Conservation (phyloP, 2,329 filamentous ascomycete genomes). For the Bipolaris gigantea region DNA sequence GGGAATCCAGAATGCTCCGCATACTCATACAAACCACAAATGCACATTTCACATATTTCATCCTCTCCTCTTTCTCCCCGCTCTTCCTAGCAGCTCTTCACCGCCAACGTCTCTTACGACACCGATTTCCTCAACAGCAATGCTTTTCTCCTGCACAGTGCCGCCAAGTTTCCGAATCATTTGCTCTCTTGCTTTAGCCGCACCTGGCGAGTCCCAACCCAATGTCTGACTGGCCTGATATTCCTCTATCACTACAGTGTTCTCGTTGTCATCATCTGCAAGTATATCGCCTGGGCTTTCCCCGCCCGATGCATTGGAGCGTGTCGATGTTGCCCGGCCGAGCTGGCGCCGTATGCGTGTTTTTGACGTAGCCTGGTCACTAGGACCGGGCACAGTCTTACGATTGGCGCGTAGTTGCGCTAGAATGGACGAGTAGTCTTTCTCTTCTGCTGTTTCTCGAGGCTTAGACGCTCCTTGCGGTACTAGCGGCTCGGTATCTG, state of each 20-base stretch:
- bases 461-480: constrained; percentile 15
- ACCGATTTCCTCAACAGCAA: constrained; percentile 35
- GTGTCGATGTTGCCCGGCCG: constrained; percentile 37
- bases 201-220: constrained; percentile 44
- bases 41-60: constrained; percentile 7
- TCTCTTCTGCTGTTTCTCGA: constrained; percentile 21
- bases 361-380: constrained; percentile 26
- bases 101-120: constrained; percentile 40
- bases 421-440: constrained; percentile 39
- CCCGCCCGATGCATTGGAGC: constrained; percentile 34
- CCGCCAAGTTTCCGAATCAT: constrained; percentile 45
- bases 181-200: constrained; percentile 37
- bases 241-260: constrained; percentile 24
- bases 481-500: constrained; percentile 18
- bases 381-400: constrained; percentile 25
- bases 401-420: constrained; percentile 36
- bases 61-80: constrained; percentile 32
- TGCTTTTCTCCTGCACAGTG: constrained; percentile 32
- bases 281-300: constrained; percentile 30
- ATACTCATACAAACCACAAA: neutral
- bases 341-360: constrained; percentile 30
- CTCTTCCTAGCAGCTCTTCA: constrained; percentile 23
- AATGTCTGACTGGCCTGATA: constrained; percentile 44
- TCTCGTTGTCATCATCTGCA: constrained; percentile 24
- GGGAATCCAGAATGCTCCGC: neutral